A percentile compares a stretch with the other conserved stretches of the same genome.
These are phyloP conservation scores for Mycena latifolia DNA, from an alignment of 768 basidiomycete species.

Conservation along the genomic window DNA sequence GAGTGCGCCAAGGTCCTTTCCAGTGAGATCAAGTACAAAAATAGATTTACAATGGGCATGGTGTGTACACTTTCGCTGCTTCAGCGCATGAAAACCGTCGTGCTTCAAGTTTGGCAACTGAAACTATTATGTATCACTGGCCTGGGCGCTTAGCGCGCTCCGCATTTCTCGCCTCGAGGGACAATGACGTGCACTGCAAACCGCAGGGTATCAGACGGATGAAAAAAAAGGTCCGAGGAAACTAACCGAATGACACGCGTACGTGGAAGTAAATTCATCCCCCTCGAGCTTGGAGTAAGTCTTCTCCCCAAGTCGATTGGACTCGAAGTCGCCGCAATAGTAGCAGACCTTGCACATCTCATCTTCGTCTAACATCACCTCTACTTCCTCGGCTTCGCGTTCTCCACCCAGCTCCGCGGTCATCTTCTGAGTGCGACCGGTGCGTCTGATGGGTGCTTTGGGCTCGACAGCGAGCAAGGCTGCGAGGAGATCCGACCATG, in stretches of 20 bases:
- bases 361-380: slow-evolving; percentile 14
- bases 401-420: slow-evolving; percentile 14
- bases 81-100: too few relatives aligned
- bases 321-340: slow-evolving; percentile 15
- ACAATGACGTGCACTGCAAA: slow-evolving; percentile 7
- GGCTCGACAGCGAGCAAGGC: slow-evolving; percentile 13
- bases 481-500: slow-evolving; percentile 21
- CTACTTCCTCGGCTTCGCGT: slow-evolving; percentile 15
- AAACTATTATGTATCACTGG: too few relatives aligned
- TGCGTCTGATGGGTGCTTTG: slow-evolving; percentile 10
- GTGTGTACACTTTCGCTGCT: too few relatives aligned
- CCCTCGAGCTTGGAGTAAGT: slow-evolving; percentile 1
- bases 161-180: slow-evolving; percentile 7
- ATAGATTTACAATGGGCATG: too few relatives aligned
- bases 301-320: slow-evolving; percentile 4
- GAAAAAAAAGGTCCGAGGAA: background rate
- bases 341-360: slow-evolving; percentile 18
- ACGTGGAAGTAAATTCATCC: slow-evolving; percentile 5
- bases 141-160: slow-evolving; percentile 6
- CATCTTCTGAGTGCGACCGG: slow-evolving; percentile 17
- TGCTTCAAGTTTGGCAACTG: too few relatives aligned
- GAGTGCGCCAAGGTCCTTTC: too few relatives aligned
- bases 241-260: slow-evolving; percentile 5
- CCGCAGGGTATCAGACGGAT: background rate
- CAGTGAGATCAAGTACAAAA: too few relatives aligned